Base-by-base conservation (phyloP, 768 basidiomycete species). In the Kwoniella heveanensis region DNA sequence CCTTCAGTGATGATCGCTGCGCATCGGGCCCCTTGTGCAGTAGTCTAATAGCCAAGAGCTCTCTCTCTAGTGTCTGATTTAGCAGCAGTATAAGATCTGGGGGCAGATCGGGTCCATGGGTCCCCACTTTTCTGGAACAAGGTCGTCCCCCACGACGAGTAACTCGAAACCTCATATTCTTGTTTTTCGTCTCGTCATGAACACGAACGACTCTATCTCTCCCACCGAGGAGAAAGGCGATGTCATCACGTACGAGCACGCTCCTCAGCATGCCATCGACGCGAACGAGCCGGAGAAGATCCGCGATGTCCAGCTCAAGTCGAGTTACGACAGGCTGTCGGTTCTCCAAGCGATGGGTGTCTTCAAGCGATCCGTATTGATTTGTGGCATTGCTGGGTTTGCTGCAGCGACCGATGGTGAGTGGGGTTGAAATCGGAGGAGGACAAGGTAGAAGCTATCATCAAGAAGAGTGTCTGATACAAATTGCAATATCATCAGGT, bases 361-460 rank as follows among this genome's bases (percentile, higher is more conserved):
- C 10, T 73, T 57, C 58, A 55, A 51, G 53, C 57, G 61, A 26
- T 37, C 64, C 13, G 32, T 48, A 21, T 27, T 68, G 15, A 61
- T 70, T 30, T 70, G 69, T 32, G 39, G 49, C 19, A 15, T 68
- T 50, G 68, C 69, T 21, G 71, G 57, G 7, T 73, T 73, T 58
- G 57, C 50, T 21, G 72, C 72, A 12, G 27, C 57, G 8, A 56
- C 60, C 24, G 69, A 73, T 53, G 72, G 70, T 57, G 50, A 66
- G 65, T 63, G 21, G 4, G 17, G 10, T 17, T 10, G 19, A 22
- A 1, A 8, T 32, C 32, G 7, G n/a, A 5, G 26, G 32, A 6
- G 32, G 13, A 36, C 7, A 13, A 36, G 32, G 6, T 13, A 36
- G 13, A 44, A 12, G 30, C 25, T 25, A 15, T 32, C 25, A 36